Evolutionary conservation across 164 flowering plant genomes (phyloP), one percentile per base, ranked within the genome.

Genomic region (Tinospora cordifolia): DNA sequence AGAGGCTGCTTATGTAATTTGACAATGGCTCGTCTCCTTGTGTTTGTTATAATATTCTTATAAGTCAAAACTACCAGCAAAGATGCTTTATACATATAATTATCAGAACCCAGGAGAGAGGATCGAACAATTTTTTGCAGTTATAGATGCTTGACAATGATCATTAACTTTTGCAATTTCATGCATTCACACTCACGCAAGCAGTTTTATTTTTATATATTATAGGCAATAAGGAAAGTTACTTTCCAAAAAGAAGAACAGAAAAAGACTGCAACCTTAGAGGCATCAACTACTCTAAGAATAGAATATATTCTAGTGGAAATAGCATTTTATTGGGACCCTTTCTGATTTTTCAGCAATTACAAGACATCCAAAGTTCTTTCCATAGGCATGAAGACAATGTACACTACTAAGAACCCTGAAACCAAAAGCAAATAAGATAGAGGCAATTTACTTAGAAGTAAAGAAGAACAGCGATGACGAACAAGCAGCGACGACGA

Each of bases 191-290:
- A 62, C 22, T 6, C 27, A 73, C 72, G 80, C 87, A 93, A 97
- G 97, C 94, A 6, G 91, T 90, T n/a, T n/a, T n/a, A 14, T 51
- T 51, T 51, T 6, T 51, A 51, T n/a, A n/a, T n/a, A n/a, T 8
- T 11, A 4, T 40, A n/a, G n/a, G 13, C 6, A 63, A 17, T 22
- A 30, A 4, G 36, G 36, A 4, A 15, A 21, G 6, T 11, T 30
- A 3, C 24, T 36, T 36, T 36, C 24, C 58, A 0, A 25, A 41
- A 62, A 12, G 44, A 21, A 63, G 46, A 44, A 44, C 6, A 22
- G 58, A 8, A 62, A 30, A n/a, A n/a, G n/a, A n/a, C n/a, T 62
- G 51, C n/a, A 41, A 41, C 59, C 30, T 9, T 41, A 40, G 65
- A 25, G 38, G 63, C 68, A 74, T 47, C 39, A 15, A 63, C 0